phyloP scores from a whole-genome alignment of 2,329 filamentous ascomycete genomes.

The Aspergillus quadrilineatus region DNA sequence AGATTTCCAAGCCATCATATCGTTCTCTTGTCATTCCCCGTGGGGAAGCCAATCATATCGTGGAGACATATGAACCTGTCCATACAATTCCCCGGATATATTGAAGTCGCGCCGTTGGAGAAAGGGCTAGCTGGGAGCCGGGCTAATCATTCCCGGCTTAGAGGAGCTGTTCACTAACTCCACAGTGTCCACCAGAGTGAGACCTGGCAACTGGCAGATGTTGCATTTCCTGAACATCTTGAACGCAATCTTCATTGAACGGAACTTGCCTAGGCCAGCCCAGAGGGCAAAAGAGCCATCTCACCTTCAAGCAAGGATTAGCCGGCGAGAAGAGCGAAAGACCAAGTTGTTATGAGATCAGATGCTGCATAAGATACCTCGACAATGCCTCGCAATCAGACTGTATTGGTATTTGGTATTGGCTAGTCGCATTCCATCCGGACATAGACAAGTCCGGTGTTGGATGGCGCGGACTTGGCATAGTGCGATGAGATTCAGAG shows the following conservation, averaged over 20 bases:
- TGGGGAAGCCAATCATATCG: not conserved
- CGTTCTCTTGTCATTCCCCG: not conserved
- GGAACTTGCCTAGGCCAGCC: not conserved
- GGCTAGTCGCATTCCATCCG: not conserved
- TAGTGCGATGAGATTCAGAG: not conserved
- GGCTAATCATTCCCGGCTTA: not conserved
- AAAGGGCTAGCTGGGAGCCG: not conserved
- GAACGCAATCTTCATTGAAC: not conserved
- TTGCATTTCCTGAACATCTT: no score
- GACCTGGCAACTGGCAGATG: not conserved
- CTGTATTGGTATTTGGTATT: not conserved
- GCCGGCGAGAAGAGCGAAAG: no score
- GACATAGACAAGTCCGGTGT: not conserved
- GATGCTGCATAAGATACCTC: not conserved
- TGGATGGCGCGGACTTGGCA: not conserved
- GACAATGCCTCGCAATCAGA: not conserved
- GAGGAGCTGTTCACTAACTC: not conserved
- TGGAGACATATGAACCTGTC: no score
- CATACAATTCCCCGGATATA: not conserved
- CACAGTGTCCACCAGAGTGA: not conserved
- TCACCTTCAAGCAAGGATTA: no score
- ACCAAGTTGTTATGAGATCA: not conserved
- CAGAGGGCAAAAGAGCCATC: no score
- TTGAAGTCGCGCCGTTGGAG: not conserved
- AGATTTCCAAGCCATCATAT: not conserved